Conservation (phyloP, 176 grass and related monocot genomes). For the Rhipidocladum racemiflorum region DNA sequence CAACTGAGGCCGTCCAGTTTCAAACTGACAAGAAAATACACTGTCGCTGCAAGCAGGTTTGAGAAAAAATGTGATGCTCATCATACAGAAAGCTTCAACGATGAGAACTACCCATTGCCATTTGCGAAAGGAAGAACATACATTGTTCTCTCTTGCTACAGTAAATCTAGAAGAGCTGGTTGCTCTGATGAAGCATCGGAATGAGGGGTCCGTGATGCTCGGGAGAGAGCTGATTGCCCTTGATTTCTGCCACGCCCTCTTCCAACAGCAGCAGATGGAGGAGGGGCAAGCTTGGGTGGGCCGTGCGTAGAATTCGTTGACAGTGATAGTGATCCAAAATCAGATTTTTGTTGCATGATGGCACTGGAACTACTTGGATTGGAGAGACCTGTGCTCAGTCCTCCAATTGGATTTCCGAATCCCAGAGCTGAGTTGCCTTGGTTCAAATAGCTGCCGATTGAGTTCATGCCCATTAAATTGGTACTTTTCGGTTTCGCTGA, state of each 20-base stretch:
- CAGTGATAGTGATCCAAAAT: conserved; percentile 51
- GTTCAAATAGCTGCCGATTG: conserved; percentile 40
- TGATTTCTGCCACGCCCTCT: conserved; percentile 90
- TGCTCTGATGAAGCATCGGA: conserved; percentile 55
- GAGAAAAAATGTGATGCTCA: conserved; percentile 2
- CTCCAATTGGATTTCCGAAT: conserved; percentile 54
- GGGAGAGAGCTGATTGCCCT: conserved; percentile 69
- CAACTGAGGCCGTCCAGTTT: conserved; percentile 21
- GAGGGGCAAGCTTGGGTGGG: conserved; percentile 72
- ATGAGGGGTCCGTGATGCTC: conserved; percentile 55
- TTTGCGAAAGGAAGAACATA: background rate
- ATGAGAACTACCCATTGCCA: conserved; percentile 1
- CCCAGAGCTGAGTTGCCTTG: conserved; percentile 41
- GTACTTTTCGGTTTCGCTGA: conserved; percentile 31
- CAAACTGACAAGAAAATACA: conserved; percentile 18
- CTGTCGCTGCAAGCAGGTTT: background rate
- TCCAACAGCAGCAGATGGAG: conserved; percentile 70
- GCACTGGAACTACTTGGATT: conserved; percentile 37
- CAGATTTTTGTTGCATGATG: conserved; percentile 44
- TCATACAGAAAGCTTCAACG: conserved; percentile 11
- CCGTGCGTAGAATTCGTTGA: conserved; percentile 32
- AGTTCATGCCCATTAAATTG: conserved; percentile 47
- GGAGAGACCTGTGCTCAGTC: conserved; percentile 16
- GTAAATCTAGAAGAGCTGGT: conserved; percentile 72
- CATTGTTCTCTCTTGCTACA: conserved; percentile 41